Percentiles rank a stretch among this genome's conserved stretches.
These are phyloP conservation scores for Pseudogymnoascus sp. DNA, from an alignment of 2,329 filamentous ascomycete genomes.

Conservation along the genomic window DNA sequence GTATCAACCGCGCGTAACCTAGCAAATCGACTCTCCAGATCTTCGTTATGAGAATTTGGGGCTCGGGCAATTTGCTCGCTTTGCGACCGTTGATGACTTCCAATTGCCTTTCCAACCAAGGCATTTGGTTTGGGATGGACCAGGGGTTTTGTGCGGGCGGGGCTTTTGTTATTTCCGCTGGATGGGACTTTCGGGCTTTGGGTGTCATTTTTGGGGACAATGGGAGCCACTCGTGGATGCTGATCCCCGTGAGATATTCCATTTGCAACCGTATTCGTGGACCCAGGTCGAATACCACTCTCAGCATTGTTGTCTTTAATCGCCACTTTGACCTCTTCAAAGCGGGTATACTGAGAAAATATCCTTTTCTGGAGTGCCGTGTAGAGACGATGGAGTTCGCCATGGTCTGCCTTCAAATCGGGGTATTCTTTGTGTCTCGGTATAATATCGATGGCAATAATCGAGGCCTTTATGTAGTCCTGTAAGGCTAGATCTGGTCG, in stretches of 20 bases:
- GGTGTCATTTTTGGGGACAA: conserved; percentile 16
- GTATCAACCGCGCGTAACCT: conserved; percentile 32
- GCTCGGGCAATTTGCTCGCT: conserved; percentile 21
- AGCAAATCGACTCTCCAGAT: conserved; percentile 50
- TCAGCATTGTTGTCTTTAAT: conserved; percentile 58
- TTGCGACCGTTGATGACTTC: conserved; percentile 25
- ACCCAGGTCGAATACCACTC: conserved; percentile 42
- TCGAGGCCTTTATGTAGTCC: conserved; percentile 75
- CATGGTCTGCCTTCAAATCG: conserved; percentile 48
- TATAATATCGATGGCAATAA: conserved; percentile 69
- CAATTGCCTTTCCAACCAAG: conserved; percentile 54
- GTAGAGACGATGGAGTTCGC: conserved; percentile 42
- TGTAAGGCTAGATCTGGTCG: conserved; percentile 68
- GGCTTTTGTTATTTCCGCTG: conserved; percentile 36
- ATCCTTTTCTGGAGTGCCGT: conserved; percentile 44
- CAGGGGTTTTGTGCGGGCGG: conserved; percentile 26
- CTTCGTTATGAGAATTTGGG: conserved; percentile 32
- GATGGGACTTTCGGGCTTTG: conserved; percentile 12
- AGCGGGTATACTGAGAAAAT: conserved; percentile 39
- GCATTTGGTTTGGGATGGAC: conserved; percentile 61
- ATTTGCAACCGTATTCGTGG: conserved; percentile 1
- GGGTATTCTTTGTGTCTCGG: conserved; percentile 69
- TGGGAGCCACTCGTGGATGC: background rate
- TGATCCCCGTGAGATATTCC: background rate
- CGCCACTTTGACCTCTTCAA: conserved; percentile 49